Evolutionary conservation across 2,329 filamentous ascomycete species (phyloP), one percentile per base, ranked within the genome.

Genomic region (Trichoderma harzianum): DNA sequence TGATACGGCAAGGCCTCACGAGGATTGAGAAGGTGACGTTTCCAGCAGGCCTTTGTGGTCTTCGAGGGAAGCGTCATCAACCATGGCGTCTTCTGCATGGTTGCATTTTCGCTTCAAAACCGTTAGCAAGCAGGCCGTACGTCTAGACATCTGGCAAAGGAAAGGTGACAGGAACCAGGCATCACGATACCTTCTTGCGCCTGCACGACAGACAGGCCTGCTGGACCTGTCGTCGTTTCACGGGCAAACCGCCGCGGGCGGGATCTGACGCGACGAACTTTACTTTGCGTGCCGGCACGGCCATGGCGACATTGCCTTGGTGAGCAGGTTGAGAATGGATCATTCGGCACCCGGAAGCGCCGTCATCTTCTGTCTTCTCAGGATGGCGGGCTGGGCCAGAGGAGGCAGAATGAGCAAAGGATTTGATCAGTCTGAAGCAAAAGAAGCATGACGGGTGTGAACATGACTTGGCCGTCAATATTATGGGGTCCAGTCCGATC

Each of bases 161-260:
- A 3, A 5, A 14, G 1, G 57, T n/a, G 57, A 32, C 10, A 6
- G 5, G 10, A 21, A 12, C 12, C 8, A 30, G 5, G 28, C 18
- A 21, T 53, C 12, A 43, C 21, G 39, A 61, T 65, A 86, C 86
- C 82, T 89, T 89, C 73, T 85, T 85, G 63, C 84, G 85, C 5
- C 88, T 85, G 74, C 88, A 90, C 2, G 81, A 79, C 0, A 83
- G 81, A 73, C 88, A 90, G 5, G 88, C 88, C 34, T 89, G 87
- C 71, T 85, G 84, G 26, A 89, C 87, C 76, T 90, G 88, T 74
- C 88, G 88, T 65, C 88, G 82, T 80, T 90, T 90, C 69, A 88
- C 81, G 5, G 87, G 87, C 72, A 89, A 79, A 21, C 87, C 87
- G 61, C 81, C 81, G 18, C 81, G 78, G 28, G 82, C 82, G 7